Evolutionary conservation across 169 alveolate species (phyloP), one percentile per base, ranked within the genome.

Genomic region (Plasmodium coatneyi): DNA sequence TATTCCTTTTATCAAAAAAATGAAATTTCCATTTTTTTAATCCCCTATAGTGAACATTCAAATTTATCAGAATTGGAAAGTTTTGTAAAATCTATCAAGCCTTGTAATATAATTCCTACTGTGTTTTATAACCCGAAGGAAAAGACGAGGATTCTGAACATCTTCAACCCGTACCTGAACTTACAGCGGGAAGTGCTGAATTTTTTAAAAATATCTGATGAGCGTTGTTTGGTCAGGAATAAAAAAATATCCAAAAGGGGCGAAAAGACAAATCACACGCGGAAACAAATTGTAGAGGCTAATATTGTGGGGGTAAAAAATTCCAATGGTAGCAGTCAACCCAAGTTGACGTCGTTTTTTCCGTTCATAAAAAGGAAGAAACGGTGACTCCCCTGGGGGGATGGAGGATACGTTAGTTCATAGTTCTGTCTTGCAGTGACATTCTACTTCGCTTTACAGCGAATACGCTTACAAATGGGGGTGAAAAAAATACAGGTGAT

Each of bases 31-130:
- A 39, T 83, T 36, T 82, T 74, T 82, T 91, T 83, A 82, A 83
- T 91, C 70, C 92, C 95, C 10, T 91, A 91, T 56, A 91, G 95
- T 76, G 95, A 91, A 46, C 95, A 91, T 41, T 91, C 95, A 4
- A 91, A 83, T 91, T 82, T 83, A 30, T 12, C 14, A 22, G 95
- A 91, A 80, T 52, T 91, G 66, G 80, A 41, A 41, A 25, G 19
- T n/a, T 91, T 91, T 91, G 92, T 91, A 22, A 82, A 82, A 46
- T 72, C 84, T 22, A 74, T 80, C 30, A 91, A 91, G 36, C 95
- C 95, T 5, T 82, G 95, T 34, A 72, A 80, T 82, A 91, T 91
- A 80, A 5, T 80, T 6, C 95, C 95, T 34, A 82, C 95, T 14
- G 95, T 91, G 5, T 91, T 82, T 80, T 79, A 70, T 19, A 91